Base-by-base conservation (phyloP, 164 flowering plant species). In the Taxillus chinensis region DNA sequence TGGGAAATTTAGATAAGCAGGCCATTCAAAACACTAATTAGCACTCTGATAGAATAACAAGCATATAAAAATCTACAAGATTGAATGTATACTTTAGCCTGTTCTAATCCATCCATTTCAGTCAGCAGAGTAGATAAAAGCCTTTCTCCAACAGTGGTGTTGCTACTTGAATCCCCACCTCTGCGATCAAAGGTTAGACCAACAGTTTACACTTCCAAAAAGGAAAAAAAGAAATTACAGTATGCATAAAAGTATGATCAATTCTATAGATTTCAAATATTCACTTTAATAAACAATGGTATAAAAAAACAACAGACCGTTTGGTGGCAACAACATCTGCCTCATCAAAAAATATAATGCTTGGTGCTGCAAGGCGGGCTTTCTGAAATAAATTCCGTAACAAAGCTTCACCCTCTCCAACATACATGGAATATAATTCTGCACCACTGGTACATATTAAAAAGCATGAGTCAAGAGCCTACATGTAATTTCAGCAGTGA, bases 381-480 rank as follows among this genome's bases (percentile, higher is more conserved):
- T 86, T 84, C 27, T 75, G 86, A 68, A 91, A 91, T 61, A 91
- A 87, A 69, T 82, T 86, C 10, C 99, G 91, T 68, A 91, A 66
- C 68, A 89, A 76, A 63, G 96, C 89, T 77, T 95, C 99, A 55
- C 99, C 96, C 70, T 95, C 99, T 70, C 99, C 99, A 68, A 91
- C 99, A 76, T 95, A 95, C 97, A 87, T 95, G 16, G 97, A 90
- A 63, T 75, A 90, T 46, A 91, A 68, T 57, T 95, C 97, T 78
- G 99, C 99, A 70, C 96, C 88, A 83, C 99, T 93, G 78, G 63
- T 38, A 39, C 49, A 74, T 13, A 62, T 12, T 59, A 69, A 52
- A 64, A 68, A 49, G 63, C 64, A 61, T 49, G 38, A 49, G 39
- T 14, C 39, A 54, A 9, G 52, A 39, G 41, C 56, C 48, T 43